phyloP scores from a whole-genome alignment of 176 grass and related monocot genomes.

The Hordeum vulgare region DNA sequence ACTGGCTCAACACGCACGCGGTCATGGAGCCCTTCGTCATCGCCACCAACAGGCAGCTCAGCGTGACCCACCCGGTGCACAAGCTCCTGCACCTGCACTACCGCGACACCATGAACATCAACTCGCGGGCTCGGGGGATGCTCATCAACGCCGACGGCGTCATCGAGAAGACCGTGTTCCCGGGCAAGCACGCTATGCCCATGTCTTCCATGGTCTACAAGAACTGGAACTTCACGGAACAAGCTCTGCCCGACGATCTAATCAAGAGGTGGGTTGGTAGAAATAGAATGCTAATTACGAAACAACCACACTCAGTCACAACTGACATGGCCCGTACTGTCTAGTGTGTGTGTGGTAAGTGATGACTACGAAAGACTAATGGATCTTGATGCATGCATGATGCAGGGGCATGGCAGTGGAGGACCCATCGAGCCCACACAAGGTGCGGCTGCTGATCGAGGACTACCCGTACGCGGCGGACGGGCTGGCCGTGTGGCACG shows the following conservation, averaged over 20 bases:
- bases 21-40: neutral
- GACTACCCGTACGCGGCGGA: conserved; percentile 41
- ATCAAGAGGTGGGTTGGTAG: neutral
- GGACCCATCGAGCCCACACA: conserved; percentile 24
- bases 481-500: conserved; percentile 35
- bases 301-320: no score
- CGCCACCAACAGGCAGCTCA: neutral
- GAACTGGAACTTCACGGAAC: conserved; percentile 4
- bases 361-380: no score
- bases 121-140: neutral
- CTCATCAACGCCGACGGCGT: neutral
- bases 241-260: neutral
- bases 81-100: neutral
- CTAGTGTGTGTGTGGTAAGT: no score
- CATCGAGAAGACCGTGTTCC: neutral
- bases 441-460: conserved; percentile 24
- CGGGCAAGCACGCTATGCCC: neutral
- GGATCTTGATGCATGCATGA: no score
- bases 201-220: neutral
- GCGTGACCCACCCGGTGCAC: neutral
- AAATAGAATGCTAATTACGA: no score
- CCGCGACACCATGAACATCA: neutral
- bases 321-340: no score
- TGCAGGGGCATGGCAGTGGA: conserved; percentile 7
- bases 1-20: neutral